Conservation (phyloP, 2,329 filamentous ascomycete genomes). For the Reticulascus tulasneorum region DNA sequence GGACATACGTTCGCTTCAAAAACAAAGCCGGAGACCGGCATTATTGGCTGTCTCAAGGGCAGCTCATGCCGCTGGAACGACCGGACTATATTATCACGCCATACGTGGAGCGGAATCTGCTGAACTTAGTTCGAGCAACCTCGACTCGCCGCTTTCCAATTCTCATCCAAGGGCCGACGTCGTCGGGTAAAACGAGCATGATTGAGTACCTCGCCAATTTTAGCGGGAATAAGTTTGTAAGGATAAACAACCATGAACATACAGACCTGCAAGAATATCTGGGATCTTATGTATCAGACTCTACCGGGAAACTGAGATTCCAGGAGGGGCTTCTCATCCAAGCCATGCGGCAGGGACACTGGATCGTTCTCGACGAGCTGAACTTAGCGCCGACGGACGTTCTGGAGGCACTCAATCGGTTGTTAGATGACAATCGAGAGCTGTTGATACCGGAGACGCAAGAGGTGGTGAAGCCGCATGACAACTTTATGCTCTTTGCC, state of each 20-base stretch:
- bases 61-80: constrained; percentile 62
- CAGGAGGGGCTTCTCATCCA: constrained; percentile 93
- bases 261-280: constrained; percentile 97
- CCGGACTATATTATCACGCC: constrained; percentile 94
- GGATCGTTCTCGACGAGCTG: constrained; percentile 97
- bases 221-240: constrained; percentile 93
- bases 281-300: constrained; percentile 84
- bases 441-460: constrained; percentile 95
- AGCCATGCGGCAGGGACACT: constrained; percentile 87
- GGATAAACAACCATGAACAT: constrained; percentile 99
- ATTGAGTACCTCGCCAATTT: constrained; percentile 97
- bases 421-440: constrained; percentile 94
- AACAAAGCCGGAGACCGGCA: constrained; percentile 63
- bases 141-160: constrained; percentile 92
- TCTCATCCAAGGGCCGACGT: constrained; percentile 93
- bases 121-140: constrained; percentile 89
- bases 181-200: constrained; percentile 98
- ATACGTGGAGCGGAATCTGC: constrained; percentile 89
- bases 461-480: constrained; percentile 84
- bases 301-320: constrained; percentile 80
- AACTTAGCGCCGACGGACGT: constrained; percentile 97
- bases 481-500: constrained; percentile 96
- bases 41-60: constrained; percentile 85
- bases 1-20: constrained; percentile 74
- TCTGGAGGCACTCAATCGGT: constrained; percentile 88